Conservation (phyloP, 805 yeast genomes). For the Spencermartinsiella europaea region DNA sequence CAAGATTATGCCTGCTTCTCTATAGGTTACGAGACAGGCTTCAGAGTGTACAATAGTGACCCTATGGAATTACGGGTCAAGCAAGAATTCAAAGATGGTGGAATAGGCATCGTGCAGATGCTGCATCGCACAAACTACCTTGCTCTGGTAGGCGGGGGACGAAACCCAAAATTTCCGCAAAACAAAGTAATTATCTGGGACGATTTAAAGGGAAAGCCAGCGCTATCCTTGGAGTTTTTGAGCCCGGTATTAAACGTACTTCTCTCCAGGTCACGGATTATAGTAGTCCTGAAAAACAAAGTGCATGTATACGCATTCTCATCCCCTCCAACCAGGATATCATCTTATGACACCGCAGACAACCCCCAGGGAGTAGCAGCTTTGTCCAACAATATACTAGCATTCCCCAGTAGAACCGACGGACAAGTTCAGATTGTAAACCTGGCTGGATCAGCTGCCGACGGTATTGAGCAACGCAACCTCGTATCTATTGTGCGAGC, state of each 20-base stretch:
- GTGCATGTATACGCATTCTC: slow-evolving; percentile 76
- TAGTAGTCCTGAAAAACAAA: slow-evolving; percentile 63
- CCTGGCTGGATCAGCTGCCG: slow-evolving; percentile 43
- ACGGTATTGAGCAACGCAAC: slow-evolving; percentile 54
- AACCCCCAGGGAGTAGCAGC: slow-evolving; percentile 65
- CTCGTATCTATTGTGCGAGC: slow-evolving; percentile 69
- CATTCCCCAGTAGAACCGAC: slow-evolving; percentile 67
- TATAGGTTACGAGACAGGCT: slow-evolving; percentile 73
- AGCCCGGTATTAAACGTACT: slow-evolving; percentile 70
- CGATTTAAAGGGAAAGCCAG: slow-evolving; percentile 71
- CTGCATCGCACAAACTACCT: slow-evolving; percentile 86
- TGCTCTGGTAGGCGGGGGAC: slow-evolving; percentile 88
- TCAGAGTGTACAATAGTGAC: slow-evolving; percentile 78
- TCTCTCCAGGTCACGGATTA: slow-evolving; percentile 67
- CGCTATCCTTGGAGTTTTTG: slow-evolving; percentile 68
- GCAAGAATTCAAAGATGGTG: slow-evolving; percentile 46
- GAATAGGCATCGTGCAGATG: slow-evolving; percentile 76
- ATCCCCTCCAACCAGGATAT: slow-evolving; percentile 66
- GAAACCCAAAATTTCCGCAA: slow-evolving; percentile 67
- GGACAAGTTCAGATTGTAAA: slow-evolving; percentile 83
- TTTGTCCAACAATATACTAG: slow-evolving; percentile 48
- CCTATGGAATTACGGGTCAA: slow-evolving; percentile 76
- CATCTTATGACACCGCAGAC: slow-evolving; percentile 58
- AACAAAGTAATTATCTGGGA: slow-evolving; percentile 89
- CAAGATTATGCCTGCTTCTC: slow-evolving; percentile 91